These are phyloP conservation scores for Populus alba DNA, from an alignment of 345 rosid species.

Conservation along the genomic window DNA sequence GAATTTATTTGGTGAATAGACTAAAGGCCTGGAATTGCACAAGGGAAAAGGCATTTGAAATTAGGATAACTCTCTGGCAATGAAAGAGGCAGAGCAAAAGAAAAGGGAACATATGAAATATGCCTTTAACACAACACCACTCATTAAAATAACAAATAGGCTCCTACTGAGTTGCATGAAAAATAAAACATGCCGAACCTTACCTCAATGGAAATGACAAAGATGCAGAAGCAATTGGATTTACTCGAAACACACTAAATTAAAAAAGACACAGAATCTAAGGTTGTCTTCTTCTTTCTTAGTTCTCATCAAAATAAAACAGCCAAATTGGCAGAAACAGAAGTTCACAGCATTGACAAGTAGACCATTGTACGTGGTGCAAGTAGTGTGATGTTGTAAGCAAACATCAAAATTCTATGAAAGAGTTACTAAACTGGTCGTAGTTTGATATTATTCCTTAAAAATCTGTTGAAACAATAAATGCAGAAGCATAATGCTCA, in stretches of 20 bases:
- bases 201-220: not conserved
- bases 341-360: not conserved
- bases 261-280: not conserved
- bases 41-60: not conserved
- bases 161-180: not conserved
- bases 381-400: not conserved
- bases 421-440: not conserved
- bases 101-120: not conserved
- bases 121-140: not conserved
- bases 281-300: conserved; percentile 3
- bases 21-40: not conserved
- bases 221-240: not conserved
- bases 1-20: not conserved
- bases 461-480: not conserved
- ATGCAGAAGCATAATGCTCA: not conserved
- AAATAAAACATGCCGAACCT: not conserved
- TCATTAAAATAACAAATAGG: not conserved
- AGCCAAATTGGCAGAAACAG: not conserved
- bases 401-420: not conserved
- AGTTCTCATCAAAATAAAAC: not conserved
- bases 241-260: not conserved
- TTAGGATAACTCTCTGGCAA: not conserved
- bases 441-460: not conserved
- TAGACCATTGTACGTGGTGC: not conserved
- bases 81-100: not conserved